Evolutionary conservation across 768 basidiomycete genomes (phyloP).

Genomic region (Leccinum disarticulatum): DNA sequence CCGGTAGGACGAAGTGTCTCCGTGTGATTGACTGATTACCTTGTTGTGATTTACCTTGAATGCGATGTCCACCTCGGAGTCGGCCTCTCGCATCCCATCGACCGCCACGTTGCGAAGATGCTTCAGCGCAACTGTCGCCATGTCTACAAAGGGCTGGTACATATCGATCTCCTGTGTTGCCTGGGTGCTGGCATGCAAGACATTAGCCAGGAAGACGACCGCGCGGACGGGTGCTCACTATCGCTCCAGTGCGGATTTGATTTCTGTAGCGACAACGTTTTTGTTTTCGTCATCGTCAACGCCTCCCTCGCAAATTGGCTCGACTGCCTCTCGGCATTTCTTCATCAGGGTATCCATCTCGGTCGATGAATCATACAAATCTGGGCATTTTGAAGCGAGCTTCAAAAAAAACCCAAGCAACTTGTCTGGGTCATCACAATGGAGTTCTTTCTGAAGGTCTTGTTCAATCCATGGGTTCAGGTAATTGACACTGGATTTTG

Average conservation of each 20-base stretch:
- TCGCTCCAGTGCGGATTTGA: neutral
- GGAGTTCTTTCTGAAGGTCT: neutral
- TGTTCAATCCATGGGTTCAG: neutral
- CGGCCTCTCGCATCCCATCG: neutral
- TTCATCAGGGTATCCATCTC: neutral
- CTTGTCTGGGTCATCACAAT: neutral
- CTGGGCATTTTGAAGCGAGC: neutral
- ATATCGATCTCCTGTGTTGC: no score
- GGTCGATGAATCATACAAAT: neutral
- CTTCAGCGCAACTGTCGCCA: neutral
- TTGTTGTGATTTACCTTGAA: neutral
- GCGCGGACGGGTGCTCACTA: neutral
- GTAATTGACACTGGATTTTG: neutral
- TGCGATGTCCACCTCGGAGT: neutral
- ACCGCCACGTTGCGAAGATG: neutral
- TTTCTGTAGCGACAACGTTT: neutral
- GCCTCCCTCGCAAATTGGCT: no score
- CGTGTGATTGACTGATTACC: neutral
- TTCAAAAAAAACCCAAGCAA: neutral
- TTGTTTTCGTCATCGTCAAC: neutral
- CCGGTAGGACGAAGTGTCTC: neutral
- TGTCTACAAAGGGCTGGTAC: neutral
- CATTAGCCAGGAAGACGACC: neutral
- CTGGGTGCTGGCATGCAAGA: neutral
- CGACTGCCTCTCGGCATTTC: neutral